Evolutionary conservation across 495 filamentous ascomycete genomes (phyloP).

Genomic region (Aspergillus coremiiformis): DNA sequence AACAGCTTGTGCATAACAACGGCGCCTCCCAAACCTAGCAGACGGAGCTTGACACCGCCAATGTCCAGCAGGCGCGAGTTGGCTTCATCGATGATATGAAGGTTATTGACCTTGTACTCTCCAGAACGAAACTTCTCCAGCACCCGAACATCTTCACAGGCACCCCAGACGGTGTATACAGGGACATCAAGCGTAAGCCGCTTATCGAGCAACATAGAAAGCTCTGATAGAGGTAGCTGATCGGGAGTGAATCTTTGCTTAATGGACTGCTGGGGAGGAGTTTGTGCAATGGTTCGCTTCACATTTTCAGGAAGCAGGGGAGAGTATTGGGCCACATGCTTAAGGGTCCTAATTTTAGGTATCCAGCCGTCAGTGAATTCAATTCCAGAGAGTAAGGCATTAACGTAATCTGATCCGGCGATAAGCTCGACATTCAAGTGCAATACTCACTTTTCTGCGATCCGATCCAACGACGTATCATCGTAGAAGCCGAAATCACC

Average conservation of each 20-base stretch:
- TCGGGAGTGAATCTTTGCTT: conserved; percentile 74
- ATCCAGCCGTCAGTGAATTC: conserved; percentile 7
- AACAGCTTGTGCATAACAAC: conserved; percentile 99
- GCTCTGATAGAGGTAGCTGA: conserved; percentile 89
- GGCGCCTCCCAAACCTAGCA: conserved; percentile 89
- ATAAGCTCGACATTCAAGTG: background rate
- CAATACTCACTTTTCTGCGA: conserved; percentile 88
- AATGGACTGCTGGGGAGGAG: conserved; percentile 54
- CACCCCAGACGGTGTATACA: conserved; percentile 98
- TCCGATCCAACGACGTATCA: conserved; percentile 87
- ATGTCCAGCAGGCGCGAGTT: conserved; percentile 90
- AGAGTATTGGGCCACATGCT: conserved; percentile 98
- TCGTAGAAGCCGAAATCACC: conserved; percentile 99
- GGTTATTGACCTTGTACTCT: conserved; percentile 96
- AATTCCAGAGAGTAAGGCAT: background rate
- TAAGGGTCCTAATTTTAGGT: conserved; percentile 64
- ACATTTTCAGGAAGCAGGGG: conserved; percentile 80
- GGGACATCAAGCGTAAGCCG: conserved; percentile 85
- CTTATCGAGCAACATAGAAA: conserved; percentile 84
- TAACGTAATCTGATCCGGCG: background rate
- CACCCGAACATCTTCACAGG: conserved; percentile 96
- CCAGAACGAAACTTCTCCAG: conserved; percentile 96
- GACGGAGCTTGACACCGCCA: conserved; percentile 90
- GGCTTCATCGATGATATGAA: conserved; percentile 97
- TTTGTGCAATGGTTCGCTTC: conserved; percentile 76